phyloP scores from a whole-genome alignment of 768 basidiomycete species.

The Tephrocybe sp. region DNA sequence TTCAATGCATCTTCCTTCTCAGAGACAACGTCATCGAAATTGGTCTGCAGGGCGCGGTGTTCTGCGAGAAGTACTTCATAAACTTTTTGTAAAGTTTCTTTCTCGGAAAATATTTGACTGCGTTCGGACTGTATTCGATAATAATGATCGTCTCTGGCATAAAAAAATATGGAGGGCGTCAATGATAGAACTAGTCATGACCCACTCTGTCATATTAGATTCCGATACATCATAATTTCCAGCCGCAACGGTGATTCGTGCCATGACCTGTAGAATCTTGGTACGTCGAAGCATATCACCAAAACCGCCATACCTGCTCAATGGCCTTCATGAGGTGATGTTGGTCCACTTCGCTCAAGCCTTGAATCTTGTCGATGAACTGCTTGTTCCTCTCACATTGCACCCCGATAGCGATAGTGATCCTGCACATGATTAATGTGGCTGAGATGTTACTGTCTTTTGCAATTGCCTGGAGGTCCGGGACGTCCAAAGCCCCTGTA shows the following conservation, averaged over 20 bases:
- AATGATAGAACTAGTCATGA: constrained; percentile 11
- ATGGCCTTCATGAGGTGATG: constrained; percentile 91
- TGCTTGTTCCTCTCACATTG: constrained; percentile 87
- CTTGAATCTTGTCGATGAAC: constrained; percentile 87
- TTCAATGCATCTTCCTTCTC: constrained; percentile 77
- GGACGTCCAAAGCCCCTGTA: constrained; percentile 75
- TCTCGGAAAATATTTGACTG: constrained; percentile 75
- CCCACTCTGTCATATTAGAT: constrained; percentile 76
- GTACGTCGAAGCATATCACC: not conserved
- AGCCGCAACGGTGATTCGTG: constrained; percentile 57
- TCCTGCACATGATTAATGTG: constrained; percentile 71
- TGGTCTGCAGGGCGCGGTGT: constrained; percentile 70
- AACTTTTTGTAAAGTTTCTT: constrained; percentile 81
- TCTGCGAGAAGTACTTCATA: constrained; percentile 77
- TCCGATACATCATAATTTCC: constrained; percentile 50
- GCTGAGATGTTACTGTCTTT: constrained; percentile 68
- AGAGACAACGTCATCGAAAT: constrained; percentile 68
- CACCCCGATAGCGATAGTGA: constrained; percentile 83
- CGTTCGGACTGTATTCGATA: constrained; percentile 81
- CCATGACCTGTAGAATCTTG: constrained; percentile 60
- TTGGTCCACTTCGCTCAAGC: constrained; percentile 78
- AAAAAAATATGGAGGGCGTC: constrained; percentile 8
- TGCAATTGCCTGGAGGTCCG: constrained; percentile 82
- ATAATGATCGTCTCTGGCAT: constrained; percentile 81
- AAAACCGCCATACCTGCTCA: constrained; percentile 63